Base-by-base conservation (phyloP, 1,284 basidiomycete species). In the Boletus semigastroideus region DNA sequence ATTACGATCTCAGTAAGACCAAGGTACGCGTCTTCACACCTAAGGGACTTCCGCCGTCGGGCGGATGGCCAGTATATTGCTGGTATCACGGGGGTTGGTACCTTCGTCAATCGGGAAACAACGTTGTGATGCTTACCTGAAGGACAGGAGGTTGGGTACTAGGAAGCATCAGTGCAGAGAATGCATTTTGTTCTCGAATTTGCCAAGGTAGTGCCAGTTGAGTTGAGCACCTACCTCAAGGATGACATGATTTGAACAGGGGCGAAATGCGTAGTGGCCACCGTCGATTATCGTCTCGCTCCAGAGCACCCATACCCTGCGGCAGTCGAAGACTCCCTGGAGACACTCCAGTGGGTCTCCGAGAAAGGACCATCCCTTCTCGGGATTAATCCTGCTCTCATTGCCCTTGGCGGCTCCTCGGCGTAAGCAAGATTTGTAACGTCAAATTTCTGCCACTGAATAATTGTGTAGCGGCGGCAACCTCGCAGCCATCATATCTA, bases 291-390 rank as follows among this genome's bases (percentile, higher is more conserved):
- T 62, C 76, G 83, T 38, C 75, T 84, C 27, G 84, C 79, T 0
- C 83, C 84, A 11, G 83, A 86, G 55, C 51, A 78, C 31, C 74
- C 74, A 4, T 84, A 80, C 58, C 83, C 83, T 3, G 79, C 80
- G 0, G 83, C 82, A 0, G 74, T 82, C 2, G 78, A 85, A 46
- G 83, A 85, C 54, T 72, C 78, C 0, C 69, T 79, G 46, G 78
- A 80, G 44, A 72, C 77, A 1, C 68, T 84, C 20, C 64, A 74
- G 46, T 85, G 81, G 76, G 69, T 81, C 9, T 61, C 70, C 50
- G 62, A 65, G 37, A 61, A 77, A 42, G 78, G 74, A 2, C 53
- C 61, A 3, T 58, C 60, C 6, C 62, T 68, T n/a, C 65, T 83
- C 10, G 65, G 66, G 9, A 65, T 76, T 19, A 68, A 82, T 59